These are phyloP conservation scores for Cryptomeria japonica DNA, from an alignment of 75 land plant genomes.

Conservation along the genomic window DNA sequence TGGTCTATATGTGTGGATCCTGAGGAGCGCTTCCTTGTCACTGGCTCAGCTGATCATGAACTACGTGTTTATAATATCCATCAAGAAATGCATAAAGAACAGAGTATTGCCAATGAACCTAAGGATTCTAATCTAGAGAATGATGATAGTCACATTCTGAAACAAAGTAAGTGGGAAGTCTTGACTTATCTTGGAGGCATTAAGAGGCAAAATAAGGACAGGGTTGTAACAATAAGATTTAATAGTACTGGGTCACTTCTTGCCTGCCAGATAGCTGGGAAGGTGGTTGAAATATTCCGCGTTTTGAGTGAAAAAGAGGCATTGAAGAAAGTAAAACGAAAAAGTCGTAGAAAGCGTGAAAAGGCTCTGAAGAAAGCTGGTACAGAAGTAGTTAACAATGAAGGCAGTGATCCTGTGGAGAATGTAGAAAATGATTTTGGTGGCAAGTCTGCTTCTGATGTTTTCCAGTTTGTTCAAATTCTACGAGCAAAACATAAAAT, in stretches of 20 bases:
- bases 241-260: slow-evolving; percentile 71
- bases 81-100: slow-evolving; percentile 30
- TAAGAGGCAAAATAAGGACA: slow-evolving; percentile 75
- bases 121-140: slow-evolving; percentile 5
- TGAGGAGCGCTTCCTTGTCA: slow-evolving; percentile 70
- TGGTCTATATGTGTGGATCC: slow-evolving; percentile 97
- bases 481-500: slow-evolving; percentile 75
- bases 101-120: slow-evolving; percentile 1
- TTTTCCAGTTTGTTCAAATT: slow-evolving; percentile 65
- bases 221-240: slow-evolving; percentile 83
- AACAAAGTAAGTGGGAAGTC: slow-evolving; percentile 69
- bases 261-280: slow-evolving; percentile 93
- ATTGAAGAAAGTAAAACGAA: slow-evolving; percentile 77
- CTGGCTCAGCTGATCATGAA: slow-evolving; percentile 90
- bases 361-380: slow-evolving; percentile 45
- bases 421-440: slow-evolving; percentile 20
- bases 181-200: slow-evolving; percentile 76
- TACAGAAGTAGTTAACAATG: slow-evolving; percentile 34
- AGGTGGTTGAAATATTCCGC: slow-evolving; percentile 67
- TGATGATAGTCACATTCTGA: not conserved
- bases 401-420: not conserved
- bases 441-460: slow-evolving; percentile 57
- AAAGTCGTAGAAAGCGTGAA: slow-evolving; percentile 63
- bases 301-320: slow-evolving; percentile 79
- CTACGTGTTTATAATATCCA: slow-evolving; percentile 69